These are phyloP conservation scores for Colletotrichum costaricense DNA, from an alignment of 2,329 filamentous ascomycete species.

Conservation along the genomic window DNA sequence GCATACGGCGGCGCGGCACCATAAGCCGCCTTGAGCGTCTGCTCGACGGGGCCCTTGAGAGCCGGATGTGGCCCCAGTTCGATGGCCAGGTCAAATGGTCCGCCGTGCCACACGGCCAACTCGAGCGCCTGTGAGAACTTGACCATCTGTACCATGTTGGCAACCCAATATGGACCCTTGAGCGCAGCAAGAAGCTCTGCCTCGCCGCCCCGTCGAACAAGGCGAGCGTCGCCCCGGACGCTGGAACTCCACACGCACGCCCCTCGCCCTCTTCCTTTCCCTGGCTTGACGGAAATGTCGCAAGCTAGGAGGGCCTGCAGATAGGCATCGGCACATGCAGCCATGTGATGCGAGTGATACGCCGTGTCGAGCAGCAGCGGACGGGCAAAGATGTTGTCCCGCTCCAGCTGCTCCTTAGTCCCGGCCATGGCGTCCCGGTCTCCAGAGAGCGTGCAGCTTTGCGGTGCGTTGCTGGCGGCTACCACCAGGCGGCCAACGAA, in stretches of 20 bases:
- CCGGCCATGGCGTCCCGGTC: conserved; percentile 41
- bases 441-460: conserved; percentile 44
- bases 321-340: background rate
- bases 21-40: conserved; percentile 41
- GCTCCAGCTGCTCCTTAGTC: conserved; percentile 36
- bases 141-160: conserved; percentile 41
- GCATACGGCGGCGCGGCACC: background rate
- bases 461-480: conserved; percentile 35
- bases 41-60: conserved; percentile 45
- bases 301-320: background rate
- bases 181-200: too few relatives aligned
- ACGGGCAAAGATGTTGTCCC: conserved; percentile 34
- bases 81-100: conserved; percentile 5
- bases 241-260: background rate
- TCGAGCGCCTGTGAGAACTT: conserved; percentile 38
- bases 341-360: conserved; percentile 45
- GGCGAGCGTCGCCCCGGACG: background rate
- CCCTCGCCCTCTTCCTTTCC: background rate
- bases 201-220: too few relatives aligned
- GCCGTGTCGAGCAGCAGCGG: conserved; percentile 40
- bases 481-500: conserved; percentile 30
- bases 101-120: conserved; percentile 8
- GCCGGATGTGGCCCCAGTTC: conserved; percentile 42
- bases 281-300: too few relatives aligned
- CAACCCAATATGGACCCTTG: conserved; percentile 39